These are phyloP conservation scores for Euphrasia arctica DNA, from an alignment of 305 asterid genomes.

Conservation along the genomic window DNA sequence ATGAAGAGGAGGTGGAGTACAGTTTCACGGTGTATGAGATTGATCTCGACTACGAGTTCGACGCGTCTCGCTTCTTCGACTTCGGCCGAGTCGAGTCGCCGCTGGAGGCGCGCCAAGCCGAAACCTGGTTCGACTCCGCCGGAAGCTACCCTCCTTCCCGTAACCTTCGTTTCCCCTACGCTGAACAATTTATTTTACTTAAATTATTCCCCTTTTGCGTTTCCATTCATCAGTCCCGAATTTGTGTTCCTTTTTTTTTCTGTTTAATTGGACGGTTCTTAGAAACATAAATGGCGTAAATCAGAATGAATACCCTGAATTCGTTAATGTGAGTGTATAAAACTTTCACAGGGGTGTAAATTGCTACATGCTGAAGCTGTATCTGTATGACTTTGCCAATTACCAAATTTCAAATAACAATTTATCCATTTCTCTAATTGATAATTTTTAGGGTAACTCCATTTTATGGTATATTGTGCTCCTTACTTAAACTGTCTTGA, in stretches of 20 bases:
- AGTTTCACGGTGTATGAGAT: conserved; percentile 68
- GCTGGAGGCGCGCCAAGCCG: conserved; percentile 54
- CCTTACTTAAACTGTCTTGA: conserved; percentile 3
- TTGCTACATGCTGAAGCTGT: background rate
- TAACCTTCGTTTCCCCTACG: conserved; percentile 29
- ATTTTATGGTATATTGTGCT: background rate
- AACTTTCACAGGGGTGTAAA: background rate
- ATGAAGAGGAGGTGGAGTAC: conserved; percentile 37
- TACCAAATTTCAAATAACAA: background rate
- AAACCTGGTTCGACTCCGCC: conserved; percentile 83
- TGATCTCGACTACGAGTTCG: conserved; percentile 92
- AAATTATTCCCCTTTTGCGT: too few relatives aligned
- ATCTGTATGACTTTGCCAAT: background rate
- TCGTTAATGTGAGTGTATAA: too few relatives aligned
- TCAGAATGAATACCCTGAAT: background rate
- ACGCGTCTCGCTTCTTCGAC: conserved; percentile 78
- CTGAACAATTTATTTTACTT: background rate
- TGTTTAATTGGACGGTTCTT: too few relatives aligned
- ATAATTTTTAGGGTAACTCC: conserved; percentile 1
- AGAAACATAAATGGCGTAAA: too few relatives aligned
- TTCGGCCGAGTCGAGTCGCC: conserved; percentile 58
- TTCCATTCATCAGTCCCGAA: too few relatives aligned
- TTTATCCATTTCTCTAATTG: background rate
- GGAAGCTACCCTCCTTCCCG: conserved; percentile 91
- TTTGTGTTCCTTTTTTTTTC: too few relatives aligned